phyloP scores from a whole-genome alignment of 1,139 yeast species.

The Geotrichum bryndzae region DNA sequence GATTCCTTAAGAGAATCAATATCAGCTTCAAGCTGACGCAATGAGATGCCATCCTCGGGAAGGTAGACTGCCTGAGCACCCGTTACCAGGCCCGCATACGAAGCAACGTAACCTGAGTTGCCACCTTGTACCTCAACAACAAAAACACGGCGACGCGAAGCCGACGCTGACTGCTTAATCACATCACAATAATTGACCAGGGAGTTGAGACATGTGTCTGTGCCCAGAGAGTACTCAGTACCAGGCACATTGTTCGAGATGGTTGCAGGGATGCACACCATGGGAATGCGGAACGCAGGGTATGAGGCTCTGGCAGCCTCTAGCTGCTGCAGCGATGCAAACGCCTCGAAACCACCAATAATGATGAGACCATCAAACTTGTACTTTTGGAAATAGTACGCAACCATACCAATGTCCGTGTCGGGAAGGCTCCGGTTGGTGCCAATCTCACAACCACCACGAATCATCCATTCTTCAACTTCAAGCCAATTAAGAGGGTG shows the following conservation, averaged over 20 bases:
- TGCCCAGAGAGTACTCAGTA: constrained; percentile 87
- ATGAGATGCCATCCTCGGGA: constrained; percentile 78
- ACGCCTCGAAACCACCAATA: constrained; percentile 95
- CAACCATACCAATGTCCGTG: constrained; percentile 77
- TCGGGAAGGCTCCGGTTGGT: constrained; percentile 85
- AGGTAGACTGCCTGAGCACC: constrained; percentile 93
- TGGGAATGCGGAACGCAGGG: constrained; percentile 90
- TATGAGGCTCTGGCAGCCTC: constrained; percentile 64
- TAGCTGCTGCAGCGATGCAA: constrained; percentile 72
- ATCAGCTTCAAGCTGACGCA: constrained; percentile 70
- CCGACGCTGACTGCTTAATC: constrained; percentile 89
- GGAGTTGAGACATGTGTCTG: constrained; percentile 90
- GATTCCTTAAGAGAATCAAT: constrained; percentile 62
- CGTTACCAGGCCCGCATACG: constrained; percentile 78
- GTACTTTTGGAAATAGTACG: constrained; percentile 82
- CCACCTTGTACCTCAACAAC: constrained; percentile 98
- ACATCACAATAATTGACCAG: constrained; percentile 90
- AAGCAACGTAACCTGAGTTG: constrained; percentile 87
- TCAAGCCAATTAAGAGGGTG: constrained; percentile 75
- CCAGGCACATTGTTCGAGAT: constrained; percentile 98
- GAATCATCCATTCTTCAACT: constrained; percentile 82
- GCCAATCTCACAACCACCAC: constrained; percentile 94
- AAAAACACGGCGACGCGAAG: constrained; percentile 89
- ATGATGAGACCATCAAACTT: constrained; percentile 78
- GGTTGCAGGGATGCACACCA: constrained; percentile 90